Conservation (phyloP, 228 moss, liverwort and hornwort species). For the Sphagnum fallax region DNA sequence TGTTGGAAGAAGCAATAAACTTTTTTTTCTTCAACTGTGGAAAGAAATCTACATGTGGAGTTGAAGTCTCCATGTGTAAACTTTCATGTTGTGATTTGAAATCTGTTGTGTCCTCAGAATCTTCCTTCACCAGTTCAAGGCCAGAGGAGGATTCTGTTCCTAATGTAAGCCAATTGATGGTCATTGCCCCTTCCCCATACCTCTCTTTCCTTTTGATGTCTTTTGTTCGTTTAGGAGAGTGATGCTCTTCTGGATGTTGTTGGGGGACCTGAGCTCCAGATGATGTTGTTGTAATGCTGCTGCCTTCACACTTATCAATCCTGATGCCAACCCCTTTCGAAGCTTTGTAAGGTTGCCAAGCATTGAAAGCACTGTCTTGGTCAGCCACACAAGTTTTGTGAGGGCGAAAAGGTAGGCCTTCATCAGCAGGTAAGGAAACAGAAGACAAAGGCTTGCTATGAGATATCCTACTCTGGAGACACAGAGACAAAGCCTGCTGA, state of each 20-base stretch:
- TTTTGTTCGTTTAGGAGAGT: conserved; percentile 19
- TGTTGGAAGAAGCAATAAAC: no score
- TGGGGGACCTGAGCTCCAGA: conserved; percentile 9
- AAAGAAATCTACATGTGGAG: background rate
- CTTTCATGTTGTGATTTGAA: background rate
- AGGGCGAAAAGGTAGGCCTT: no score
- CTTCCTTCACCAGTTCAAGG: conserved; percentile 19
- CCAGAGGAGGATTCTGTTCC: conserved; percentile 20
- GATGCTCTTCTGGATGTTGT: conserved; percentile 22
- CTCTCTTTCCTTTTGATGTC: conserved; percentile 22
- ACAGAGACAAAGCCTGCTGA: conserved; percentile 2
- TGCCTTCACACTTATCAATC: conserved; percentile 22
- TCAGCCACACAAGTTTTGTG: background rate
- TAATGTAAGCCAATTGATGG: conserved; percentile 47
- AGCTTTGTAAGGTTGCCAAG: conserved; percentile 17
- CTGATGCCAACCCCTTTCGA: conserved; percentile 17
- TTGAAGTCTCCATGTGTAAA: background rate
- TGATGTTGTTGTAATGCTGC: conserved; percentile 20
- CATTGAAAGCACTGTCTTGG: conserved; percentile 22
- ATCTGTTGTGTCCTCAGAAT: conserved; percentile 25
- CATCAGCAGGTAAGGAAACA: no score
- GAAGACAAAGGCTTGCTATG: background rate
- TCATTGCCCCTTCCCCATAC: conserved; percentile 5
- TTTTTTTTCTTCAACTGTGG: no score
- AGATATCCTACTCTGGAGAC: conserved; percentile 7